Conservation (phyloP, 176 grass and related monocot genomes). For the Dendrocalamus sinicus region DNA sequence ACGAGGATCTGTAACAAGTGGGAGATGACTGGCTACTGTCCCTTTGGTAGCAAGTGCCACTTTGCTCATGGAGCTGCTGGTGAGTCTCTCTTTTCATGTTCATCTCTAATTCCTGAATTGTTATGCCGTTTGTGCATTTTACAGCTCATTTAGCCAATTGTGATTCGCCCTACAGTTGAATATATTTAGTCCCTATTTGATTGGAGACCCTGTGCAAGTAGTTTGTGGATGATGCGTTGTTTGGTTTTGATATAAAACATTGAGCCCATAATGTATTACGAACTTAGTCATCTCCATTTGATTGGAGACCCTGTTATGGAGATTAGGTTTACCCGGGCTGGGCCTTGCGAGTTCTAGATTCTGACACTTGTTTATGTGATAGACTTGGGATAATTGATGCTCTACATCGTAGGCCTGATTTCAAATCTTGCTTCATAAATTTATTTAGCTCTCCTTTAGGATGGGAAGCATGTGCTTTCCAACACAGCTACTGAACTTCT, state of each 20-base stretch:
- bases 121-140: background rate
- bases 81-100: constrained; percentile 41
- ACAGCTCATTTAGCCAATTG: background rate
- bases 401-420: background rate
- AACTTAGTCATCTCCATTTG: constrained; percentile 10
- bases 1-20: constrained; percentile 99
- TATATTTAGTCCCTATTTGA: background rate
- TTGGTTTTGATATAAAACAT: background rate
- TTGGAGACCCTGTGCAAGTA: background rate
- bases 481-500: background rate
- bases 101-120: constrained; percentile 8
- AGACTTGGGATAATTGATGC: background rate
- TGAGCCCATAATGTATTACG: background rate
- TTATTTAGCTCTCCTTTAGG: constrained; percentile 8
- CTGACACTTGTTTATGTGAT: background rate
- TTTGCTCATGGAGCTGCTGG: constrained; percentile 95
- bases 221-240: background rate
- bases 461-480: background rate
- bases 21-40: constrained; percentile 99
- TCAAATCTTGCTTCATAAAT: constrained; percentile 3
- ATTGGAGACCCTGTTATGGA: constrained; percentile 9
- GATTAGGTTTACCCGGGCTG: background rate
- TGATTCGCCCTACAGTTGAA: background rate
- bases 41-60: constrained; percentile 96
- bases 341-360: background rate